phyloP scores from a whole-genome alignment of 345 rosid genomes.

The Combretum micranthum region DNA sequence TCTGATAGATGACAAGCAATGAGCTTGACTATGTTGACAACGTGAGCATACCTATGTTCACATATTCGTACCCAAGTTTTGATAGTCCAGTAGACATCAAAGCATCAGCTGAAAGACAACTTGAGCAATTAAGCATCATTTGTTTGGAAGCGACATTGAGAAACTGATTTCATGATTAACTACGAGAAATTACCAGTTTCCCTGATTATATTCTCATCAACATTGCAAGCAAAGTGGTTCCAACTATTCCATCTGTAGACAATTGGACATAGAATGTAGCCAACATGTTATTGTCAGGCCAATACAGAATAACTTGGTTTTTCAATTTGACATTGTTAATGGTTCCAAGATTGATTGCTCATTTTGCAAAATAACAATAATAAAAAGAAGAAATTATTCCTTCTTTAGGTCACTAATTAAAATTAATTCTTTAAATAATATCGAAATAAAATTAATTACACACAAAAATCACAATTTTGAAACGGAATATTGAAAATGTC shows the following conservation, averaged over 20 bases:
- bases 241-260: conserved; percentile 88
- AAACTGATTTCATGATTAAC: not conserved
- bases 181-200: conserved; percentile 48
- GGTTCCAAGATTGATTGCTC: too few species aligned
- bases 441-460: too few species aligned
- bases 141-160: not conserved
- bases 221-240: conserved; percentile 74
- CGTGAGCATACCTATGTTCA: conserved; percentile 60
- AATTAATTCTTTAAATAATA: too few species aligned
- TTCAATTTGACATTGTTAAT: too few species aligned
- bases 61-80: conserved; percentile 68
- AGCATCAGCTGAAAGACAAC: conserved; percentile 59
- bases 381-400: too few species aligned
- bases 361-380: too few species aligned
- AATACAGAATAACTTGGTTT: too few species aligned
- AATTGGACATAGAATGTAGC: not conserved
- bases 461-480: too few species aligned
- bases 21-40: not conserved
- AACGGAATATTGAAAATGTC: too few species aligned
- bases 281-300: not conserved
- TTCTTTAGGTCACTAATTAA: too few species aligned
- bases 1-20: not conserved
- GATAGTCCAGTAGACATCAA: conserved; percentile 72
- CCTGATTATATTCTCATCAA: conserved; percentile 57
- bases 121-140: not conserved